A percentile compares a stretch with the other conserved stretches of the same genome.
These are phyloP conservation scores for Rhinocladiella mackenziei DNA, from an alignment of 2,329 filamentous ascomycete species.

Conservation along the genomic window DNA sequence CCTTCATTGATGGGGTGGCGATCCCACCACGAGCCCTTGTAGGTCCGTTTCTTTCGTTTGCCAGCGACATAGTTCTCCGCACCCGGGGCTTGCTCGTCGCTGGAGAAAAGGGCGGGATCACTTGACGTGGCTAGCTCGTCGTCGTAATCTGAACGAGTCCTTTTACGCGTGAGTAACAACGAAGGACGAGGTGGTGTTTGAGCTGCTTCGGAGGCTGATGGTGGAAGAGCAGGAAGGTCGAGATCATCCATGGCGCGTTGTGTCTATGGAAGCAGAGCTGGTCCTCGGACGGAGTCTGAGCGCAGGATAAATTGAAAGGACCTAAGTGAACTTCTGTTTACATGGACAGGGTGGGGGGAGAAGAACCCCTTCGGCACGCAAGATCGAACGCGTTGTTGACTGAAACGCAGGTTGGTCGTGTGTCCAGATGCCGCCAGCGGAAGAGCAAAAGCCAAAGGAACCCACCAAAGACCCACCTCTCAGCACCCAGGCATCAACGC, in stretches of 20 bases:
- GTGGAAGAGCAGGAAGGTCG: conserved; percentile 18
- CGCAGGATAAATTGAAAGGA: too few relatives aligned
- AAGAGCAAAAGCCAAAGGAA: too few relatives aligned
- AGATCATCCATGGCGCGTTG: conserved; percentile 18
- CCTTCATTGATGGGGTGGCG: conserved; percentile 12
- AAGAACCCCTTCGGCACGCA: too few relatives aligned
- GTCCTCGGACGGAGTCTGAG: background rate
- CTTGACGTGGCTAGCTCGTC: conserved; percentile 26
- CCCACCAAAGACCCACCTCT: too few relatives aligned
- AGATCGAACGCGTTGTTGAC: too few relatives aligned
- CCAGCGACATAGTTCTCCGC: conserved; percentile 39
- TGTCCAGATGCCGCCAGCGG: too few relatives aligned
- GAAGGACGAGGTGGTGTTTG: conserved; percentile 9
- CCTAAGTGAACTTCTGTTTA: too few relatives aligned
- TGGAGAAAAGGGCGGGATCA: conserved; percentile 47
- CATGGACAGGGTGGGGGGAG: too few relatives aligned
- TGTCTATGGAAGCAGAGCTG: background rate
- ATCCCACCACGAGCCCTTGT: conserved; percentile 28
- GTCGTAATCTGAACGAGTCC: conserved; percentile 34
- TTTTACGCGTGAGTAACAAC: conserved; percentile 30
- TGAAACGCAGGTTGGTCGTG: too few relatives aligned
- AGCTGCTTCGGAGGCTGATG: conserved; percentile 3
- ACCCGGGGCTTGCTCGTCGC: conserved; percentile 45
- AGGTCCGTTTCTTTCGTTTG: conserved; percentile 28
- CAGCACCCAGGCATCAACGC: too few relatives aligned